Conservation (phyloP, 345 rosid genomes). For the Syzygium oleosum region DNA sequence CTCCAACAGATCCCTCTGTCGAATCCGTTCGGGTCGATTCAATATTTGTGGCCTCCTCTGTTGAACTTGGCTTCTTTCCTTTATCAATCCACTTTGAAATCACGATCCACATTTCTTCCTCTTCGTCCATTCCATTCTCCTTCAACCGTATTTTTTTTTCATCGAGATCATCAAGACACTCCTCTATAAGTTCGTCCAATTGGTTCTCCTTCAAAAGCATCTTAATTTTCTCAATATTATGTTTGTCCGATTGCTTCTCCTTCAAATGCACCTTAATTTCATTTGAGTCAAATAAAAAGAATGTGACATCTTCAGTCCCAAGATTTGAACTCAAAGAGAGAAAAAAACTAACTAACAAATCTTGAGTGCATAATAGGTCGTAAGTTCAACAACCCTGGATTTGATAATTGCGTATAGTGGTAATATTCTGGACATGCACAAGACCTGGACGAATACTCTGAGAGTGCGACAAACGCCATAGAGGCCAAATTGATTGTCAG, state of each 20-base stretch:
- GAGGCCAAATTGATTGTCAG: neutral
- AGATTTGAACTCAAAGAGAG: neutral
- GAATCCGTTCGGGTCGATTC: neutral
- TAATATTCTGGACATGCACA: slow-evolving; percentile 71
- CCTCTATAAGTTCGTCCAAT: neutral
- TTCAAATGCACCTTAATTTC: neutral
- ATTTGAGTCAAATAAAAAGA: neutral
- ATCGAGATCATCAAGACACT: neutral
- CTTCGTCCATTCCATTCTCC: slow-evolving; percentile 62
- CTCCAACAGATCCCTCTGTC: neutral
- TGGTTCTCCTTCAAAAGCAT: neutral
- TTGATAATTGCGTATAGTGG: slow-evolving; percentile 71
- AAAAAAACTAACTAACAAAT: neutral
- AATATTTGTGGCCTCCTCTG: slow-evolving; percentile 2
- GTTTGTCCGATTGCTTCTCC: neutral
- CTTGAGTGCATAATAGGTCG: neutral
- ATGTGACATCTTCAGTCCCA: neutral
- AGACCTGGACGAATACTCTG: slow-evolving; percentile 55
- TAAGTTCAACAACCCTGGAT: slow-evolving; percentile 36
- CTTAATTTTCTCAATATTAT: too few relatives aligned
- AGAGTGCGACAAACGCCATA: neutral
- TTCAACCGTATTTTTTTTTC: slow-evolving; percentile 62
- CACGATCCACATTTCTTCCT: slow-evolving; percentile 45
- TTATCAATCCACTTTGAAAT: neutral
- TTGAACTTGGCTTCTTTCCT: slow-evolving; percentile 27